phyloP scores from a whole-genome alignment of 805 yeast genomes.

The Alloascoidea africana region DNA sequence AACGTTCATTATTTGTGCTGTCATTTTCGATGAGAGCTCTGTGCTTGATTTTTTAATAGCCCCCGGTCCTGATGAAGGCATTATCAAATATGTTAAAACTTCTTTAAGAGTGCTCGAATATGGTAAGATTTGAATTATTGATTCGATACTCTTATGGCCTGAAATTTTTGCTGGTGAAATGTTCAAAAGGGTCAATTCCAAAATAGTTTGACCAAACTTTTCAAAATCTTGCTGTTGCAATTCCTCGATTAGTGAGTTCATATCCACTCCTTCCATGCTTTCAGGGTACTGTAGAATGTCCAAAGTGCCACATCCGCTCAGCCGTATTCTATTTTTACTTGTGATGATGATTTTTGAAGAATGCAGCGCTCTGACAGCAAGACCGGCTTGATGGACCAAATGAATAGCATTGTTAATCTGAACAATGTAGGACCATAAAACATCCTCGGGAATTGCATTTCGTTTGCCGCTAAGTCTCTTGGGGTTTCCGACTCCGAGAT shows the following conservation, averaged over 20 bases:
- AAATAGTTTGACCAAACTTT: conserved; percentile 42
- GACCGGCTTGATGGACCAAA: conserved; percentile 47
- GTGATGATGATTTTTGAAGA: conserved; percentile 62
- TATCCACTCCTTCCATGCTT: conserved; percentile 13
- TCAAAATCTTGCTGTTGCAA: conserved; percentile 40
- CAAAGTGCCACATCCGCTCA: conserved; percentile 55
- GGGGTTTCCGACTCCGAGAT: conserved; percentile 30
- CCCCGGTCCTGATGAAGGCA: conserved; percentile 6
- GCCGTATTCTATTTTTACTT: conserved; percentile 51
- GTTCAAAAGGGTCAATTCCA: conserved; percentile 29
- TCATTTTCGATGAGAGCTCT: conserved; percentile 24
- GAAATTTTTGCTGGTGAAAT: conserved; percentile 4
- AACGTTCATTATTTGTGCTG: conserved; percentile 28
- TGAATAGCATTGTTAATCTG: conserved; percentile 61
- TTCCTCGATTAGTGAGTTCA: conserved; percentile 10
- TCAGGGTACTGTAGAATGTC: conserved; percentile 43
- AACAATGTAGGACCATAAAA: conserved; percentile 61
- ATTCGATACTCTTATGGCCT: background rate
- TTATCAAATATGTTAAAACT: conserved; percentile 7
- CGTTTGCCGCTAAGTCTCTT: conserved; percentile 15
- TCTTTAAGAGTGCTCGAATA: background rate
- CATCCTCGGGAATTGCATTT: conserved; percentile 37
- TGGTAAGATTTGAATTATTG: background rate
- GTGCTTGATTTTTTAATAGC: conserved; percentile 12
- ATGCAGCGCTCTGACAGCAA: conserved; percentile 49